Evolutionary conservation across 257 asterid genomes (phyloP), one percentile per base, ranked within the genome.

Genomic region (Penstemon newberryi): DNA sequence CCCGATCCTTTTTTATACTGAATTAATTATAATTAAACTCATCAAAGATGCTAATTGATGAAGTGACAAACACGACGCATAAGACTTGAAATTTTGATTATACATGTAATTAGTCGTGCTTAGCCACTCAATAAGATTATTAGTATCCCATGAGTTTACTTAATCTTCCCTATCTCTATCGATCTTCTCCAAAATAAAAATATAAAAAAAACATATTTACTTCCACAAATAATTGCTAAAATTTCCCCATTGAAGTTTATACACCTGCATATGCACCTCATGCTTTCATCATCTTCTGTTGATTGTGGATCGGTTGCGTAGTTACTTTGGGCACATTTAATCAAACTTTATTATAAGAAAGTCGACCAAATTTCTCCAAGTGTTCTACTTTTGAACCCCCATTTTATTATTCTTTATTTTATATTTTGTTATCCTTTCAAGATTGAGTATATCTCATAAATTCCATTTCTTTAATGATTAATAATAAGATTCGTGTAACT

Each of bases 321-420:
- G 47, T 74, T 53, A 18, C 60, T 67, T 74, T 67, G 60, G 69
- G 60, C 25, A 60, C 74, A 53, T 5, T 56, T 57, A 49, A 54
- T 74, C 40, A 73, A 37, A 49, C 25, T 51, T 37, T 50, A 39
- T 61, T 50, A 65, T 55, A 9, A 42, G 15, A 64, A 68, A 57
- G 56, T 45, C 73, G 37, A 68, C 38, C 56, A 54, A 68, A 68
- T 44, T 67, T 68, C 57, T 56, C 40, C 38, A 9, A 42, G 37
- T 45, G 58, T 68, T 56, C 25, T 36, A 67, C 54, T 19, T 41
- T 53, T 19, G 56, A 3, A 25, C 37, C 44, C 36, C 7, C 13
- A 43, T 54, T 55, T 41, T 42, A 45, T 11, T 68, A 37, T 55
- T n/a, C 44, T 67, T 67, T 6, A 12, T 12, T 55, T 55, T 3